A percentile compares a stretch with the other conserved stretches of the same genome.
These are phyloP conservation scores for Thielaviopsis musarum DNA, from an alignment of 2,329 filamentous ascomycete genomes.

Conservation along the genomic window DNA sequence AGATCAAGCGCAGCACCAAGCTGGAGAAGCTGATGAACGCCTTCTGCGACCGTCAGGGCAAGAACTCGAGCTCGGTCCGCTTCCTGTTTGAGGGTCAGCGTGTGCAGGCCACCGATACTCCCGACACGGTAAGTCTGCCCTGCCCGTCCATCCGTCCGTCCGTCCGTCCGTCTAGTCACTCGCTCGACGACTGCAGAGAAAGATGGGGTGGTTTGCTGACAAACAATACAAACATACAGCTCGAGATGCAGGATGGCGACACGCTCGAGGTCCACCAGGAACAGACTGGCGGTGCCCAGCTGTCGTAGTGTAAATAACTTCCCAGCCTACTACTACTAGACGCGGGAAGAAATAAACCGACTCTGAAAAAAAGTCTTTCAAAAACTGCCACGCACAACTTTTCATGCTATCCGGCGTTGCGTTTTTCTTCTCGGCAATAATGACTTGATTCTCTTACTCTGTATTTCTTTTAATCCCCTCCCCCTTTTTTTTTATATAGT, in stretches of 20 bases:
- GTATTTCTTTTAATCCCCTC: background rate
- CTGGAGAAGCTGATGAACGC: conserved; percentile 97
- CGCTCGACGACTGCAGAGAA: background rate
- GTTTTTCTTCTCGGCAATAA: no score
- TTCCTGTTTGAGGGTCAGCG: conserved; percentile 95
- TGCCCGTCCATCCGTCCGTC: background rate
- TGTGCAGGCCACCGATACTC: conserved; percentile 76
- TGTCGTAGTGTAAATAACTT: background rate
- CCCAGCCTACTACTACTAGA: background rate
- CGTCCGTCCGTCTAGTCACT: background rate
- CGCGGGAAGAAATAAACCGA: no score
- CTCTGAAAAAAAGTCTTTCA: no score
- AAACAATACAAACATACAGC: conserved; percentile 32
- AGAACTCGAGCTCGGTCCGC: conserved; percentile 65
- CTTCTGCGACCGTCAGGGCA: conserved; percentile 92
- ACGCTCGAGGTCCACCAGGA: conserved; percentile 96
- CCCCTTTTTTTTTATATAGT: background rate
- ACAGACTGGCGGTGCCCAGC: conserved; percentile 61
- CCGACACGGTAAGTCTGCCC: conserved; percentile 59
- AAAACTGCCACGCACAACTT: no score
- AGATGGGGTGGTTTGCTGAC: background rate
- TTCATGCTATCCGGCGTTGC: no score
- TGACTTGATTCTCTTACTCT: no score
- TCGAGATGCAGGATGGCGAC: conserved; percentile 93
- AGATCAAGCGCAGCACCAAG: conserved; percentile 94